Base-by-base conservation (phyloP, 2,329 filamentous ascomycete genomes). In the Phialophora verrucosa region DNA sequence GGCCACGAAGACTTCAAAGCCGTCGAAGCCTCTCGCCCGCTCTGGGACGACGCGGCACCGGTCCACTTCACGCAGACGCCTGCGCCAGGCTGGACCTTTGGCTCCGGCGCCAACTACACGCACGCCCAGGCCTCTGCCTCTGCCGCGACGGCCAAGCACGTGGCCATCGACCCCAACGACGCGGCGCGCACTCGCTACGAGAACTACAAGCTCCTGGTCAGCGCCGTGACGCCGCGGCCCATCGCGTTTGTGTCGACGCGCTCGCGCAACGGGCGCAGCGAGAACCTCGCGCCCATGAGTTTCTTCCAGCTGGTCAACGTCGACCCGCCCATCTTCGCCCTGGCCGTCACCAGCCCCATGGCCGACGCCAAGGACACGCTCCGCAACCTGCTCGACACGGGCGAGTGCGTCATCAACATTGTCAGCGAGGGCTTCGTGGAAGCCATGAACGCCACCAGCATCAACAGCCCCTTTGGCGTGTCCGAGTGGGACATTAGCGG, bases 401-500 rank as follows among this genome's bases (percentile, higher is more conserved):
- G 84, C 54, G 91, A 97, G 80, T 94, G 91, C 78, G 87, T 88
- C 64, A 88, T 97, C 80, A 97, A 95, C 80, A 91, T 97, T 75
- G 91, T 97, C 74, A 88, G 86, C 6, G 93, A 97, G 80, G 86
- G 89, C 75, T 96, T 89, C 75, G 75, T 95, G 74, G 93, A 97
- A 81, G 93, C 93, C 0, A 93, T 92, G 58, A 97, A 97, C 78
- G 83, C 88, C 20, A 87, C 90, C 1, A 85, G 84, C 57, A 86
- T 95, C 73, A 91, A 96, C 77, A 87, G 91, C 0, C 93, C 93
- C 0, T 88, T 87, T 69, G 91, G 90, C 11, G 50, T 51, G 2
- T 51, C 49, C 20, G 49, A 51, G 31, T 32, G 31, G 31, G 31
- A 32, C 31, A 32, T 32, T 8, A 32, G 31, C 31, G 31, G 31